Base-by-base conservation (phyloP, 305 asterid species). In the Fraxinus angustifolia region DNA sequence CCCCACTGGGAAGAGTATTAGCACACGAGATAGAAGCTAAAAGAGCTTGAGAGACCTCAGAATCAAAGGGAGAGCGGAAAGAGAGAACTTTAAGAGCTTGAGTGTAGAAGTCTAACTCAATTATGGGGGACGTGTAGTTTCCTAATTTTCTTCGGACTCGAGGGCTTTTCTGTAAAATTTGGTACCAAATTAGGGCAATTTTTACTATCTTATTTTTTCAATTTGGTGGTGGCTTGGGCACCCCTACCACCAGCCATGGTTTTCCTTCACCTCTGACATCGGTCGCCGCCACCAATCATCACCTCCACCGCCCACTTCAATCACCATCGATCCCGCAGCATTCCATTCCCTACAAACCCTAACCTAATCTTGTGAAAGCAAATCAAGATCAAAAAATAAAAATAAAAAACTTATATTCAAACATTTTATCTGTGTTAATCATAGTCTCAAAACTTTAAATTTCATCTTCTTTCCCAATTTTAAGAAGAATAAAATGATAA, bases 81-180 rank as follows among this genome's bases (percentile, higher is more conserved):
- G 94, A 88, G 72, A 96, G 92, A 2, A 92, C 88, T 84, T 96
- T 96, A 8, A 87, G 84, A 80, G 98, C 99, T 84, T 92, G 99
- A 26, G 91, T 73, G 75, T 77, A 94, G 50, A 88, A 91, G 86
- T 92, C 94, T 62, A 87, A 36, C 87, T 85, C 88, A 79, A 79
- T 80, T 26, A 78, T 35, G 40, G 82, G 72, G 19, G 86, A 79
- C 76, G 78, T 93, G 91, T 78, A 86, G 42, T 85, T 88, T 79
- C 56, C 90, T 84, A 92, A 88, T 87, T 86, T 75, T 71, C 2
- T 65, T 78, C 26, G 34, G 73, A 80, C 73, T 71, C 85, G 78
- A 79, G 98, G 97, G 92, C 94, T 84, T 89, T 82, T 88, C 19
- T 23, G 92, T 88, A 89, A 90, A 82, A 88, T 88, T 86, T 0